Evolutionary conservation across 2,329 filamentous ascomycete species (phyloP).

Genomic region (Parafenestella ontariensis): DNA sequence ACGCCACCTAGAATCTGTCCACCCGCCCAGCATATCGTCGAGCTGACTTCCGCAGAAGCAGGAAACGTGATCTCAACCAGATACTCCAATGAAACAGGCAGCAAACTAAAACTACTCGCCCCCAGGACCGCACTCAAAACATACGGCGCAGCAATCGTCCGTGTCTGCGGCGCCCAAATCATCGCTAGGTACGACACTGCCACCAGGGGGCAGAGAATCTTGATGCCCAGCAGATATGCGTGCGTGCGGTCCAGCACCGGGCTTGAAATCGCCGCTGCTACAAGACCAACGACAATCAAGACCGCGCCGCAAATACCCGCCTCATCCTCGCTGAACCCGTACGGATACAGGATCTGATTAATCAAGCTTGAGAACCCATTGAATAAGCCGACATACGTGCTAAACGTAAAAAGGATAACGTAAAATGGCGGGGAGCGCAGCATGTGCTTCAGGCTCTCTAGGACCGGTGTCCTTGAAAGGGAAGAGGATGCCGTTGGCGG

Average conservation of each 20-base stretch:
- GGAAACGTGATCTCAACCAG: slow-evolving; percentile 88
- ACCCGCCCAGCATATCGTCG: slow-evolving; percentile 82
- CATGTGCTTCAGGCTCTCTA: slow-evolving; percentile 58
- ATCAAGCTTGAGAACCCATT: slow-evolving; percentile 88
- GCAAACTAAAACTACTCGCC: slow-evolving; percentile 77
- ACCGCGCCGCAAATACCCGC: slow-evolving; percentile 90
- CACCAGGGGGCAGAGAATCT: slow-evolving; percentile 76
- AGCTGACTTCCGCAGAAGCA: slow-evolving; percentile 83
- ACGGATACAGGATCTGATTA: slow-evolving; percentile 87
- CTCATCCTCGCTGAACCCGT: slow-evolving; percentile 82
- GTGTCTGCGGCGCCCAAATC: slow-evolving; percentile 77
- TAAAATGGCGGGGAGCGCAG: slow-evolving; percentile 73
- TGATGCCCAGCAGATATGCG: slow-evolving; percentile 75
- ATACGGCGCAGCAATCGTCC: slow-evolving; percentile 71
- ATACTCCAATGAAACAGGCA: slow-evolving; percentile 87
- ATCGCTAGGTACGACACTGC: slow-evolving; percentile 77
- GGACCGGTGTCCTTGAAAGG: slow-evolving; percentile 60
- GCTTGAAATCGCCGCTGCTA: slow-evolving; percentile 75
- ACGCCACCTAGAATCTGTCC: slow-evolving; percentile 85
- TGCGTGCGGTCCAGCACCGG: slow-evolving; percentile 89
- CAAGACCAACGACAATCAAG: slow-evolving; percentile 86
- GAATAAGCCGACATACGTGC: slow-evolving; percentile 89
- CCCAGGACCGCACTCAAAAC: slow-evolving; percentile 78
- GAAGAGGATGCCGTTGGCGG: slow-evolving; percentile 74
- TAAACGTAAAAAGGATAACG: slow-evolving; percentile 81